Conservation (phyloP, 257 asterid species). For the Fraxinus pennsylvanica region DNA sequence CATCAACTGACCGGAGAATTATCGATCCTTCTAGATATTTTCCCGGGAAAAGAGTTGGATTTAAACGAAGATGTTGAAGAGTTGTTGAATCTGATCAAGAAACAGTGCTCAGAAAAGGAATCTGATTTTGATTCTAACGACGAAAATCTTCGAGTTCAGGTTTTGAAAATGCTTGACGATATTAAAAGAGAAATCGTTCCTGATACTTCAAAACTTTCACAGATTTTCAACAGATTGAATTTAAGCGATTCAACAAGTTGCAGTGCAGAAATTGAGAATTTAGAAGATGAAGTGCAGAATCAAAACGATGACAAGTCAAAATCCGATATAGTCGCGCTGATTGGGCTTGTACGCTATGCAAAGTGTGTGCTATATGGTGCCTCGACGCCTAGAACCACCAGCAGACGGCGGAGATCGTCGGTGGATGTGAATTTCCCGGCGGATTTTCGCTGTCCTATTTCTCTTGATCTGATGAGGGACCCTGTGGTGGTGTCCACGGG, state of each 20-base stretch:
- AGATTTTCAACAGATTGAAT: slow-evolving; percentile 50
- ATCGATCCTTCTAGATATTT: slow-evolving; percentile 71
- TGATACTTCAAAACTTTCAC: slow-evolving; percentile 44
- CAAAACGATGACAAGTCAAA: slow-evolving; percentile 60
- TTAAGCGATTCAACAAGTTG: slow-evolving; percentile 60
- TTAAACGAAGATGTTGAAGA: slow-evolving; percentile 65
- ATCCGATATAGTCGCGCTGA: slow-evolving; percentile 58
- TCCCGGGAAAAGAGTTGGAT: slow-evolving; percentile 61
- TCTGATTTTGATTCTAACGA: slow-evolving; percentile 44
- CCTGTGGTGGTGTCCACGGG: slow-evolving; percentile 92
- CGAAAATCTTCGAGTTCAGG: slow-evolving; percentile 44
- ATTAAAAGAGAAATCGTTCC: slow-evolving; percentile 72
- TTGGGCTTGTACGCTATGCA: slow-evolving; percentile 80
- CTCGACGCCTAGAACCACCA: slow-evolving; percentile 49
- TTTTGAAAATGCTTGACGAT: slow-evolving; percentile 57
- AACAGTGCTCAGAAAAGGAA: slow-evolving; percentile 57
- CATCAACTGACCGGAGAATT: slow-evolving; percentile 65
- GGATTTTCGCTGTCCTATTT: slow-evolving; percentile 84
- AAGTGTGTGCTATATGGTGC: slow-evolving; percentile 90
- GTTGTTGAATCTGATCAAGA: slow-evolving; percentile 56
- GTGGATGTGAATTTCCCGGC: slow-evolving; percentile 58
- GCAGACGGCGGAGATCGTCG: slow-evolving; percentile 51
- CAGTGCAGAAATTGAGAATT: slow-evolving; percentile 64
- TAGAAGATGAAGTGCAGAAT: slow-evolving; percentile 66
- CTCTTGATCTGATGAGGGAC: slow-evolving; percentile 76